Conservation (phyloP, 2,329 filamentous ascomycete genomes). For the Magnaporthiopsis incrustans region DNA sequence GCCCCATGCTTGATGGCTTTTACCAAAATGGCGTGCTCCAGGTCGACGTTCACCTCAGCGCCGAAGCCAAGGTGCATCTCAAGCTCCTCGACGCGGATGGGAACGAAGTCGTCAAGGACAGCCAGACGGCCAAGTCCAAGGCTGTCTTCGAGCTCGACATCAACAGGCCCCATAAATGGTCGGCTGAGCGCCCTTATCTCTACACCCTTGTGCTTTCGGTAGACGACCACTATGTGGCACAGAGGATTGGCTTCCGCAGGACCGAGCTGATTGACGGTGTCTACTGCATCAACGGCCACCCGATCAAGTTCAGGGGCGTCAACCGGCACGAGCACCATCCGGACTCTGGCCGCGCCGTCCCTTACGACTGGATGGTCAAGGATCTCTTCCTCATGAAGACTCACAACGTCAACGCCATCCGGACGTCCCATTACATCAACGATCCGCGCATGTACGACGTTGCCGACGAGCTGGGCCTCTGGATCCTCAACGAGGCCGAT, state of each 20-base stretch:
- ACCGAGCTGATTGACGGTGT: slow-evolving; percentile 54
- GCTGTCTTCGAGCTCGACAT: slow-evolving; percentile 23
- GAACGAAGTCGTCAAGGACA: slow-evolving; percentile 4
- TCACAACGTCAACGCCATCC: slow-evolving; percentile 64
- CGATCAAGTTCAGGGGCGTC: slow-evolving; percentile 54
- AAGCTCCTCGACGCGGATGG: slow-evolving; percentile 9
- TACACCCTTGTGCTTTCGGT: slow-evolving; percentile 33
- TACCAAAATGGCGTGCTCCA: slow-evolving; percentile 37
- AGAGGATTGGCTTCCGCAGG: slow-evolving; percentile 52
- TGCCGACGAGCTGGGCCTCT: slow-evolving; percentile 58
- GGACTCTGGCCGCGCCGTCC: slow-evolving; percentile 52
- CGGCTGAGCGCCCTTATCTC: slow-evolving; percentile 50
- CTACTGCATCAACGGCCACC: slow-evolving; percentile 53
- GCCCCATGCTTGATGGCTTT: slow-evolving; percentile 36
- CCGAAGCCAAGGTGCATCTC: slow-evolving; percentile 11
- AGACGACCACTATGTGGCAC: slow-evolving; percentile 21
- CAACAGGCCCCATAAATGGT: slow-evolving; percentile 47
- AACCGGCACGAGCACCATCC: slow-evolving; percentile 68
- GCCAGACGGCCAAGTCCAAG: slow-evolving; percentile 4
- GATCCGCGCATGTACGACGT: slow-evolving; percentile 51
- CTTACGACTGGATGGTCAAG: slow-evolving; percentile 49
- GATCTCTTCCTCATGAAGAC: slow-evolving; percentile 62
- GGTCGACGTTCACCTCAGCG: slow-evolving; percentile 26
- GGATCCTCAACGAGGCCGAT: slow-evolving; percentile 46
- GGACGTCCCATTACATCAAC: slow-evolving; percentile 62